Evolutionary conservation across 2,329 filamentous ascomycete species (phyloP).

Genomic region (Scedosporium minutisporum): DNA sequence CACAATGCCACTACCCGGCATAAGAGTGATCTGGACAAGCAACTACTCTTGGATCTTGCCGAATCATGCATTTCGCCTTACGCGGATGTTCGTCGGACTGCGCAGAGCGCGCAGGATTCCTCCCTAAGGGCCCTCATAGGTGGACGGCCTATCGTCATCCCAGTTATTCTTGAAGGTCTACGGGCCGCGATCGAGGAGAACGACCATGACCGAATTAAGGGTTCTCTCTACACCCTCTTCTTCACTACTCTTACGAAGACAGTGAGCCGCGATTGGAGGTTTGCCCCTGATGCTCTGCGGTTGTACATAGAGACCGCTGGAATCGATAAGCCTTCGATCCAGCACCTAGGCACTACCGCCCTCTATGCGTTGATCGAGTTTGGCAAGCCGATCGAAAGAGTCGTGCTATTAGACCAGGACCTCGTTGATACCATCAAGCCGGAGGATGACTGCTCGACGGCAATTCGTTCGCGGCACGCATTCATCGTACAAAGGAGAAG

Average conservation of each 20-base stretch:
- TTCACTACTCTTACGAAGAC: slow-evolving; percentile 86
- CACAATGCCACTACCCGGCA: slow-evolving; percentile 85
- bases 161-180: slow-evolving; percentile 70
- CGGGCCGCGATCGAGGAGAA: slow-evolving; percentile 67
- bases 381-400: slow-evolving; percentile 75
- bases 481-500: slow-evolving; percentile 66
- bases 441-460: slow-evolving; percentile 44
- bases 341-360: slow-evolving; percentile 72
- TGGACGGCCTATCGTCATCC: slow-evolving; percentile 79
- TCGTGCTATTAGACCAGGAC: slow-evolving; percentile 69
- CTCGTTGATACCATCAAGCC: slow-evolving; percentile 66
- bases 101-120: slow-evolving; percentile 85
- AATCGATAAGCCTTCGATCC: slow-evolving; percentile 90
- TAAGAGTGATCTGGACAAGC: slow-evolving; percentile 83
- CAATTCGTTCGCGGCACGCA: slow-evolving; percentile 48
- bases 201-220: slow-evolving; percentile 89
- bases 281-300: slow-evolving; percentile 79
- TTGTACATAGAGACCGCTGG: slow-evolving; percentile 83
- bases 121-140: slow-evolving; percentile 87
- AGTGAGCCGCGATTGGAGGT: slow-evolving; percentile 85
- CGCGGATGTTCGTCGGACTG: slow-evolving; percentile 89
- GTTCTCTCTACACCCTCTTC: slow-evolving; percentile 80
- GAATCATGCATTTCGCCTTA: slow-evolving; percentile 86
- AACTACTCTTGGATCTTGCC: slow-evolving; percentile 74
- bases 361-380: slow-evolving; percentile 86